A percentile compares a stretch with the other conserved stretches of the same genome.
phyloP scores from a whole-genome alignment of 352 stramenopile species.

The Phytopythium aichiense region DNA sequence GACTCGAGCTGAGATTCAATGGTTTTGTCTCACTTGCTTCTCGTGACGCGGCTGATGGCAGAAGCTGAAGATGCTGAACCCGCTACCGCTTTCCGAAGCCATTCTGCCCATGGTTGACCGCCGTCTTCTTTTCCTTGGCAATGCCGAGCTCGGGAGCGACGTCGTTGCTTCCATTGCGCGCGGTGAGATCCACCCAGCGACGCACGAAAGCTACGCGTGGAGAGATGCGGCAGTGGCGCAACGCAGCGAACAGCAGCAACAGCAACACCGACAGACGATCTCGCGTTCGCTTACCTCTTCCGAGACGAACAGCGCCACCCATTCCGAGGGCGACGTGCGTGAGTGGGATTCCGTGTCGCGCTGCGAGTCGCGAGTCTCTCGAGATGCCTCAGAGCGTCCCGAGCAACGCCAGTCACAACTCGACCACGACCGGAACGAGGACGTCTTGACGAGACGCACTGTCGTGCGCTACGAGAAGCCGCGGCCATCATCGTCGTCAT shows the following conservation, averaged over 20 bases:
- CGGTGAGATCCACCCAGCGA: conserved; percentile 58
- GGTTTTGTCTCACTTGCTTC: conserved; percentile 3
- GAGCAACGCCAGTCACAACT: background rate
- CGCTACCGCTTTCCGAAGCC: conserved; percentile 48
- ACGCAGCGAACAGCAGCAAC: conserved; percentile 8
- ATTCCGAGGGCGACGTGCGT: conserved; percentile 7
- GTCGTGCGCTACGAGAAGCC: conserved; percentile 24
- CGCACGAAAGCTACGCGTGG: conserved; percentile 74
- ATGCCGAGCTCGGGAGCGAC: conserved; percentile 56
- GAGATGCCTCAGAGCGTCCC: conserved; percentile 9
- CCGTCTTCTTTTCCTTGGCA: conserved; percentile 57
- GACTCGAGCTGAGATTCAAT: background rate
- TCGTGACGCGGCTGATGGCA: conserved; percentile 16
- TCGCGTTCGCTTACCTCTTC: conserved; percentile 53
- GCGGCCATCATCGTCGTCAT: conserved; percentile 37
- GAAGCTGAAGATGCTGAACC: conserved; percentile 79
- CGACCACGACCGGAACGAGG: background rate
- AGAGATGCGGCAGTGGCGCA: conserved; percentile 32
- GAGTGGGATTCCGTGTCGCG: conserved; percentile 7
- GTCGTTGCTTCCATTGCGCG: conserved; percentile 51
- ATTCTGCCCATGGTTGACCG: conserved; percentile 55
- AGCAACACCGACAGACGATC: conserved; percentile 17
- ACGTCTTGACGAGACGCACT: background rate
- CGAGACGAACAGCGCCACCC: conserved; percentile 31
- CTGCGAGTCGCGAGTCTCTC: conserved; percentile 9